Conservation (phyloP, 495 filamentous ascomycete species). For the Penicillium desertorum region DNA sequence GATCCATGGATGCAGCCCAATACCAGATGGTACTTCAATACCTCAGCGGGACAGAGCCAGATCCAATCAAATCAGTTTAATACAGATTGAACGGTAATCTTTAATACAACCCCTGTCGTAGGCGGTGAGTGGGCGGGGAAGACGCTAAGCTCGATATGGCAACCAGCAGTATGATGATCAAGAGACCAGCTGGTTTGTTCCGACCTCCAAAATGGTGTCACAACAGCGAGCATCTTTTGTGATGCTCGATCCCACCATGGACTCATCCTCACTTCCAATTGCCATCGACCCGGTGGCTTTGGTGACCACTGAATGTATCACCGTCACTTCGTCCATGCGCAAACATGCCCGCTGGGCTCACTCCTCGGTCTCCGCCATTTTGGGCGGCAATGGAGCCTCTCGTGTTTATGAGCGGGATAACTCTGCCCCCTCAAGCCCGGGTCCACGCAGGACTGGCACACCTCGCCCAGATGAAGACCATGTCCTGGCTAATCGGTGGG, state of each 20-base stretch:
- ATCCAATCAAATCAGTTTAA: conserved; percentile 1
- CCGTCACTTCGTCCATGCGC: conserved; percentile 95
- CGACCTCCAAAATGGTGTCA: conserved; percentile 20
- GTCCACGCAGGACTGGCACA: conserved; percentile 33
- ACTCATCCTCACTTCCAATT: conserved; percentile 54
- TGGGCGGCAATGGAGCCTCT: conserved; percentile 71
- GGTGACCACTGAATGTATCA: conserved; percentile 98
- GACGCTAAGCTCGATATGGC: conserved; percentile 27
- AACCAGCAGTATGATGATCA: conserved; percentile 24
- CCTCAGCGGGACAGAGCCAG: not conserved
- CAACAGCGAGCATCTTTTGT: conserved; percentile 30
- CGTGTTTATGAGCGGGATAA: conserved; percentile 45
- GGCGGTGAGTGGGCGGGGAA: conserved; percentile 31
- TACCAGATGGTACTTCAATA: not conserved
- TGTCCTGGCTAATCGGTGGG: conserved; percentile 70
- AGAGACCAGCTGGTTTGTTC: conserved; percentile 37
- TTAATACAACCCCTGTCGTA: conserved; percentile 25
- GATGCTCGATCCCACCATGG: conserved; percentile 35
- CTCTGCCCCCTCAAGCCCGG: conserved; percentile 40
- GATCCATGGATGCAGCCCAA: conserved; percentile 10
- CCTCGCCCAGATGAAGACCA: conserved; percentile 47
- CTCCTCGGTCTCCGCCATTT: conserved; percentile 92
- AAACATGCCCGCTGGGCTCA: conserved; percentile 97
- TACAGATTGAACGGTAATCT: not conserved
- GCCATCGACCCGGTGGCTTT: conserved; percentile 92